phyloP scores from a whole-genome alignment of 352 stramenopile genomes.

The Hyaloperonospora brassicae region DNA sequence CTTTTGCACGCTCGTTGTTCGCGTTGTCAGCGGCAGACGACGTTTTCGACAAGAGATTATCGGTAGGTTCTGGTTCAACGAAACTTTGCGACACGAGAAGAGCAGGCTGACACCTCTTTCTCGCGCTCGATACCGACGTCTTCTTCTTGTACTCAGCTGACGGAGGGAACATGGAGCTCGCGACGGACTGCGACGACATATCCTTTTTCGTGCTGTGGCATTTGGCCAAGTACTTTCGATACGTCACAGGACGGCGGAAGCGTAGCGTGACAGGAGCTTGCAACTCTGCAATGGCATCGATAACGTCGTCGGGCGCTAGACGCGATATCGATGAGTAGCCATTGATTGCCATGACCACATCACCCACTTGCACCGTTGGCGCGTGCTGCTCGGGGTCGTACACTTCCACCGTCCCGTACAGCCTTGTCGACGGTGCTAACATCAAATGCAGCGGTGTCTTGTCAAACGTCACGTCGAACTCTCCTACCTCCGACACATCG shows the following conservation, averaged over 20 bases:
- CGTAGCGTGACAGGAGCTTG: constrained; percentile 38
- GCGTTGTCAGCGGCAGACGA: constrained; percentile 6
- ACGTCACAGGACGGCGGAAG: constrained; percentile 48
- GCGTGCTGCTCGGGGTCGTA: constrained; percentile 50
- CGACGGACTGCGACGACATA: constrained; percentile 41
- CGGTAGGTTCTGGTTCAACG: constrained; percentile 21
- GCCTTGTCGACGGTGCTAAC: constrained; percentile 56
- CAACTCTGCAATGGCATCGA: constrained; percentile 43
- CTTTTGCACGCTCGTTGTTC: constrained; percentile 19
- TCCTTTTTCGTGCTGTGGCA: constrained; percentile 31
- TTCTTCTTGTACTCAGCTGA: constrained; percentile 58
- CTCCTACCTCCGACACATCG: constrained; percentile 38
- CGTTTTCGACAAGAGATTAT: constrained; percentile 13
- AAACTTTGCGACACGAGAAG: constrained; percentile 27
- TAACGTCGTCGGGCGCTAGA: constrained; percentile 48
- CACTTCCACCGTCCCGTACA: constrained; percentile 69
- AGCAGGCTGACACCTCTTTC: constrained; percentile 11
- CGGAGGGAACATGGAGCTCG: constrained; percentile 58
- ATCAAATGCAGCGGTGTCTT: constrained; percentile 41
- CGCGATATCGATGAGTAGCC: constrained; percentile 34
- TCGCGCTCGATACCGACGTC: constrained; percentile 6
- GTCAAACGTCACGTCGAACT: constrained; percentile 51
- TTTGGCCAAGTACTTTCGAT: constrained; percentile 44
- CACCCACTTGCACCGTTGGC: constrained; percentile 41
- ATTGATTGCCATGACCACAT: constrained; percentile 67